Evolutionary conservation across 106 monocot genomes (phyloP).

Genomic region (Xerophyta viscosa): DNA sequence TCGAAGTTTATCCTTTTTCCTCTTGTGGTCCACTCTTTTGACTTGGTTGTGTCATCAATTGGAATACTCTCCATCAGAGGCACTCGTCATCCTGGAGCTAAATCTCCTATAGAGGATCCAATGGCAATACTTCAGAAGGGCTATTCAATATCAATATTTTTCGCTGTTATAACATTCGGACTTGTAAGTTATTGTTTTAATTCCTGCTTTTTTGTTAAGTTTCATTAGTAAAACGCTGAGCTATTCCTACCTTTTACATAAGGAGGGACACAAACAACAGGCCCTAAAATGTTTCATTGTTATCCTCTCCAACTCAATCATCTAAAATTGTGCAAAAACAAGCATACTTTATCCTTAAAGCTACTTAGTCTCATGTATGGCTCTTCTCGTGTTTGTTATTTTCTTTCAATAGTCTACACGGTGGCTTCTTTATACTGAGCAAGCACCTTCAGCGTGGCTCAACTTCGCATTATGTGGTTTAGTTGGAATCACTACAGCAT

Average conservation of each 20-base stretch:
- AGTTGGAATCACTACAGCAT: constrained; percentile 94
- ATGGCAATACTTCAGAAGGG: constrained; percentile 96
- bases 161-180: constrained; percentile 86
- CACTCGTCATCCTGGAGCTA: constrained; percentile 63
- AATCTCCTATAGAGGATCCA: constrained; percentile 69
- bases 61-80: constrained; percentile 92
- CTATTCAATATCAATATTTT: constrained; percentile 83
- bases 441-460: constrained; percentile 94
- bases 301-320: no score
- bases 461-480: constrained; percentile 91
- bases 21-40: constrained; percentile 96
- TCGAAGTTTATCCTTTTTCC: constrained; percentile 95
- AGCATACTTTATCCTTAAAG: no score
- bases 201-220: no score
- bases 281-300: no score
- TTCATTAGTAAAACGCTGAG: no score
- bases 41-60: constrained; percentile 84
- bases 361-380: no score
- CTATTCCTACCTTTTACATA: no score
- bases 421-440: constrained; percentile 94
- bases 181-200: constrained; percentile 76
- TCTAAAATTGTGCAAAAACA: no score
- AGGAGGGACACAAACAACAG: no score
- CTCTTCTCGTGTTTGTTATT: background rate
- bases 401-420: constrained; percentile 67